Percentiles rank a stretch among this genome's conserved stretches.
phyloP scores from a whole-genome alignment of 805 yeast genomes.

The Yarrowia deformans region DNA sequence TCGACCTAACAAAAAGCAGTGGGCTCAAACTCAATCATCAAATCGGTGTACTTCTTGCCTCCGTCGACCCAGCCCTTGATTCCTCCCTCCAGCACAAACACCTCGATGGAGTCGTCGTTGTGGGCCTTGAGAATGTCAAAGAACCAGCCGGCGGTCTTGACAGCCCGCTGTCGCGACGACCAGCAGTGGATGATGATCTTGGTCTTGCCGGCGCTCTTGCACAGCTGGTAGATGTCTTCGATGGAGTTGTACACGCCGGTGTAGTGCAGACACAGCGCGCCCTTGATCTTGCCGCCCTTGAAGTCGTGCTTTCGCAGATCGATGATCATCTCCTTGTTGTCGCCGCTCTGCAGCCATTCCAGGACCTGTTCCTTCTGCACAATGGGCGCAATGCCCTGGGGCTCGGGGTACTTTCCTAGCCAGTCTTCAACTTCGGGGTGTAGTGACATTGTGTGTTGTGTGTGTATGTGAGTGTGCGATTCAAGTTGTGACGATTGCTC shows the following conservation, averaged over 20 bases:
- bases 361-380: constrained; percentile 43
- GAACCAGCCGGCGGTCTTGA: constrained; percentile 44
- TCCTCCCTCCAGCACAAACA: constrained; percentile 44
- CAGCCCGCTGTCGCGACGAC: constrained; percentile 45
- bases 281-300: constrained; percentile 45
- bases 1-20: constrained; percentile 10
- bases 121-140: constrained; percentile 42
- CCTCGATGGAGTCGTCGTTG: constrained; percentile 40
- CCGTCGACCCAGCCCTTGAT: constrained; percentile 45
- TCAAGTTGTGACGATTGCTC: not conserved
- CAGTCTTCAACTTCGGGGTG: constrained; percentile 39
- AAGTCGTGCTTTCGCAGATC: constrained; percentile 45
- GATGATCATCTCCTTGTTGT: constrained; percentile 42
- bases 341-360: constrained; percentile 40
- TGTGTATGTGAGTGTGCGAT: not conserved
- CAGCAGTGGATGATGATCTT: constrained; percentile 44
- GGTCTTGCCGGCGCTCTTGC: constrained; percentile 43
- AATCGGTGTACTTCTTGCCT: constrained; percentile 43
- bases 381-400: constrained; percentile 37
- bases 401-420: constrained; percentile 39
- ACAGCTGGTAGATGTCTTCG: constrained; percentile 43
- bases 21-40: constrained; percentile 45
- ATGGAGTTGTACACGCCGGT: constrained; percentile 42
- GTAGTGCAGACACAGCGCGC: constrained; percentile 42
- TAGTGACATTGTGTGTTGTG: constrained; percentile 20